Percentiles rank a stretch among this genome's conserved stretches.
Conservation (phyloP, 1,139 yeast genomes). For the Candida sanyaensis region DNA sequence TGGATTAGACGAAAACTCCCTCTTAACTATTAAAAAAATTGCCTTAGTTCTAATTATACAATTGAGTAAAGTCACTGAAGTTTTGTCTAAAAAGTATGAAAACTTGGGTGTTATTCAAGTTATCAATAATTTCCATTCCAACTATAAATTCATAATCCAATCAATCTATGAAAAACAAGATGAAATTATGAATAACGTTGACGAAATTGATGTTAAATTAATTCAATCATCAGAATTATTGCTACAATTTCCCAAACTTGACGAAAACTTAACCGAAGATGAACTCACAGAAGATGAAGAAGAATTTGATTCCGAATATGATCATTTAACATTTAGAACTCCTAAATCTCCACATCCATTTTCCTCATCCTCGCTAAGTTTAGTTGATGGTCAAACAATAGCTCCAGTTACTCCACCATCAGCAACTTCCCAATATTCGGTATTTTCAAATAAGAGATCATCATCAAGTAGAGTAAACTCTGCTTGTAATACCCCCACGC, state of each 20-base stretch:
- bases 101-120: conserved; percentile 44
- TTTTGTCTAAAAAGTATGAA: conserved; percentile 54
- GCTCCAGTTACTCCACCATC: conserved; percentile 45
- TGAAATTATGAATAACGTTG: conserved; percentile 17
- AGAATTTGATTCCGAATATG: conserved; percentile 12
- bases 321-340: conserved; percentile 22
- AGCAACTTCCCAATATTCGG: conserved; percentile 42
- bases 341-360: conserved; percentile 30
- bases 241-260: conserved; percentile 26
- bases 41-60: conserved; percentile 48
- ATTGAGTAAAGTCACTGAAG: conserved; percentile 53
- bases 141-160: conserved; percentile 26
- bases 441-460: conserved; percentile 33
- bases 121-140: conserved; percentile 32
- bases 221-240: conserved; percentile 26
- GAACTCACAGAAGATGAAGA: conserved; percentile 13
- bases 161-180: conserved; percentile 27
- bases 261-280: conserved; percentile 10
- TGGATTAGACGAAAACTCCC: conserved; percentile 47
- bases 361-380: conserved; percentile 29
- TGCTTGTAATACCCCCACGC: conserved; percentile 32
- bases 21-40: conserved; percentile 45
- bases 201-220: conserved; percentile 20
- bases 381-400: conserved; percentile 14
- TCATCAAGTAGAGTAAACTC: conserved; percentile 15